Evolutionary conservation across 805 yeast species (phyloP).

Genomic region (Hanseniaspora mollemarum): DNA sequence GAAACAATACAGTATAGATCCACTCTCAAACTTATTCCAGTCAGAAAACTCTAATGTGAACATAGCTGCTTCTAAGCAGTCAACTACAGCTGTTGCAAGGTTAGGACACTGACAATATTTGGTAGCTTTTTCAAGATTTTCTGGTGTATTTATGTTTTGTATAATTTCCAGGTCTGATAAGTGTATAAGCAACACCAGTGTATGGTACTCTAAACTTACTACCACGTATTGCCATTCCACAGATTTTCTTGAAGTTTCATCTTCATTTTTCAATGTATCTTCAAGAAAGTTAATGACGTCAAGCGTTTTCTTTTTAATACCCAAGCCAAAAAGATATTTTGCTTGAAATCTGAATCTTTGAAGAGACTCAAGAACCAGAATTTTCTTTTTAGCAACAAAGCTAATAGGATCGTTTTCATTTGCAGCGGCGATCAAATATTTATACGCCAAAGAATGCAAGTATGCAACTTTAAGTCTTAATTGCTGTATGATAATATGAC

Average conservation of each 20-base stretch:
- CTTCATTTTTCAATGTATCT: neutral
- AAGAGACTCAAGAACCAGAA: neutral
- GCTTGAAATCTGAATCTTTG: neutral
- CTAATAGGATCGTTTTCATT: conserved; percentile 11
- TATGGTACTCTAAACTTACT: neutral
- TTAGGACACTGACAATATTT: conserved; percentile 1
- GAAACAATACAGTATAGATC: neutral
- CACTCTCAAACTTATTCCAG: conserved; percentile 4
- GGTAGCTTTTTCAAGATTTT: neutral
- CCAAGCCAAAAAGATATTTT: neutral
- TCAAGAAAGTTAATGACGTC: neutral
- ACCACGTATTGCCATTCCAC: conserved; percentile 10
- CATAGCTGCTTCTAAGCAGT: conserved; percentile 1
- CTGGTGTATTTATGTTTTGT: conserved; percentile 7
- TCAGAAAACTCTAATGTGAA: neutral
- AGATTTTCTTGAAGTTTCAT: neutral
- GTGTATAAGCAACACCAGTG: neutral
- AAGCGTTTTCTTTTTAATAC: neutral
- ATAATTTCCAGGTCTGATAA: conserved; percentile 10
- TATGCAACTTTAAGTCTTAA: conserved; percentile 6
- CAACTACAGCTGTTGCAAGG: neutral
- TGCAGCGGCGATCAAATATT: conserved; percentile 4
- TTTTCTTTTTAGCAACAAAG: neutral
- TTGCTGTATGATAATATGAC: conserved; percentile 7
- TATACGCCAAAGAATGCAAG: conserved; percentile 10